These are phyloP conservation scores for Grosmannia huntii DNA, from an alignment of 2,329 filamentous ascomycete species.

Conservation along the genomic window DNA sequence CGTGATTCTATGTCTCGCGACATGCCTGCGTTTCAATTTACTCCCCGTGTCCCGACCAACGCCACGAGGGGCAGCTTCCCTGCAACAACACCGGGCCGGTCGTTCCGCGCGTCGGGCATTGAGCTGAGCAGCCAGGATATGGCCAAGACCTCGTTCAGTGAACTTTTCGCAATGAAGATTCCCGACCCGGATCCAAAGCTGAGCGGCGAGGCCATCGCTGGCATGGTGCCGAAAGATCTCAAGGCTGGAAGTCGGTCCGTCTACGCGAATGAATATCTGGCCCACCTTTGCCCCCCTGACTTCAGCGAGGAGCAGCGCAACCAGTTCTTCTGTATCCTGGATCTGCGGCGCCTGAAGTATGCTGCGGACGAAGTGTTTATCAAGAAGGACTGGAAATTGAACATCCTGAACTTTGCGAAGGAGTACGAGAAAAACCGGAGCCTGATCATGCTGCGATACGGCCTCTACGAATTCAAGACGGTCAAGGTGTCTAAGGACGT, in stretches of 20 bases:
- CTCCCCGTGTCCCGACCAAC: conserved; percentile 30
- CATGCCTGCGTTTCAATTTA: conserved; percentile 24
- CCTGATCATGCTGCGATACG: conserved; percentile 47
- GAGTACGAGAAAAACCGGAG: conserved; percentile 52
- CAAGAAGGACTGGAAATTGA: conserved; percentile 50
- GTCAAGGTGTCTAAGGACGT: conserved; percentile 45
- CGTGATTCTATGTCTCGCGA: conserved; percentile 18
- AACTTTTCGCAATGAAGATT: conserved; percentile 47
- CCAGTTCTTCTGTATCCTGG: conserved; percentile 51
- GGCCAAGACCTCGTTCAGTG: conserved; percentile 33
- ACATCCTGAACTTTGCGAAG: conserved; percentile 49
- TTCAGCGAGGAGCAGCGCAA: conserved; percentile 46
- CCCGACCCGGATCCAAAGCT: conserved; percentile 42
- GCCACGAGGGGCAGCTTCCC: conserved; percentile 35
- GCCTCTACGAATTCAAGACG: conserved; percentile 50
- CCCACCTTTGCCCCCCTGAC: conserved; percentile 41
- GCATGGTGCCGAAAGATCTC: conserved; percentile 39
- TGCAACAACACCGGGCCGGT: conserved; percentile 31
- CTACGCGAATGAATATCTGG: conserved; percentile 47
- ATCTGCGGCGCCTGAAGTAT: conserved; percentile 48
- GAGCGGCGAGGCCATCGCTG: conserved; percentile 40
- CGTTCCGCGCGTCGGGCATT: conserved; percentile 29
- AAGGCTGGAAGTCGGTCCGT: conserved; percentile 36
- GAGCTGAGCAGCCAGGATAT: conserved; percentile 37
- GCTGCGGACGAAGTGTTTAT: conserved; percentile 47